A percentile compares a stretch with the other conserved stretches of the same genome.
These are phyloP conservation scores for Nitzschia sp. DNA, from an alignment of 108 stramenopile genomes.

Conservation along the genomic window DNA sequence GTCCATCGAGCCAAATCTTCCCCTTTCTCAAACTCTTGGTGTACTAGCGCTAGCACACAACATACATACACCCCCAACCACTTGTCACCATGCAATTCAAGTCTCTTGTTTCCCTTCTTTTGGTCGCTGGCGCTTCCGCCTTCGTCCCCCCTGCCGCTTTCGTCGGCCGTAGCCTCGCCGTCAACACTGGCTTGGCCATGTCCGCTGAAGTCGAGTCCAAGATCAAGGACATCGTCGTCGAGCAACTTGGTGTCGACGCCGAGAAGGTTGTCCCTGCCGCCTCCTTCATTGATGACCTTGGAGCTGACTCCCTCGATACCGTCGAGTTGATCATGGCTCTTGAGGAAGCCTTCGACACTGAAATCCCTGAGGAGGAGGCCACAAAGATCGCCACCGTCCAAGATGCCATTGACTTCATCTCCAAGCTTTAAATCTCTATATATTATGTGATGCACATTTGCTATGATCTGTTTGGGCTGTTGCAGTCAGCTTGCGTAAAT, in stretches of 20 bases:
- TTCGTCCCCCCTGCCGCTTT: slow-evolving; percentile 57
- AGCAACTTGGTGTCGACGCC: slow-evolving; percentile 57
- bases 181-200: slow-evolving; percentile 46
- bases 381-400: slow-evolving; percentile 87
- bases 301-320: slow-evolving; percentile 95
- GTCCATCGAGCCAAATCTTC: slow-evolving; percentile 1
- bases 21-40: background rate
- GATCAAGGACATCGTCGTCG: slow-evolving; percentile 50
- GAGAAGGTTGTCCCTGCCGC: slow-evolving; percentile 60
- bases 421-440: slow-evolving; percentile 38
- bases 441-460: background rate
- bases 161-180: slow-evolving; percentile 24
- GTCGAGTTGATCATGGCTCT: slow-evolving; percentile 97
- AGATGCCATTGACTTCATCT: slow-evolving; percentile 89
- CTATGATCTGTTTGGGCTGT: background rate
- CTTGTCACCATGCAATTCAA: slow-evolving; percentile 48
- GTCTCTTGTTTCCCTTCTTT: slow-evolving; percentile 60
- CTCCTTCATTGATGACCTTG: slow-evolving; percentile 94
- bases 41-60: slow-evolving; percentile 2
- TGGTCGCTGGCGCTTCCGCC: slow-evolving; percentile 72
- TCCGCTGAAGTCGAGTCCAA: slow-evolving; percentile 48
- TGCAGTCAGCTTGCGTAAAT: slow-evolving; percentile 1
- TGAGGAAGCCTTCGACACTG: slow-evolving; percentile 96
- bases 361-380: slow-evolving; percentile 96
- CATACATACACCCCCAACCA: background rate